Base-by-base conservation (phyloP, 2,329 filamentous ascomycete genomes). In the Penicillium crustosum region DNA sequence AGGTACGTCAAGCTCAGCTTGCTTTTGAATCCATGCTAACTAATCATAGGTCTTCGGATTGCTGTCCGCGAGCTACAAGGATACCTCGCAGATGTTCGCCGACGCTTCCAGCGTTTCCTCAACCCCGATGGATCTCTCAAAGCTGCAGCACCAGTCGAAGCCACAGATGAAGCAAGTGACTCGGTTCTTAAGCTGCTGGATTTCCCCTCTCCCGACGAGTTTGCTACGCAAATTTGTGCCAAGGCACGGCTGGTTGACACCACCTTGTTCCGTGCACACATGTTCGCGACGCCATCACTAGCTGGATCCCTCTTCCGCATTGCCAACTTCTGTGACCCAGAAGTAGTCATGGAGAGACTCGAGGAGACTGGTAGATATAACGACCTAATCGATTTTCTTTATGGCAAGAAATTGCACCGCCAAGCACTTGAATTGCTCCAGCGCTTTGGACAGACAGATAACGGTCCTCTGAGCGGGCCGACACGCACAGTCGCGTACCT, bases 361-460 rank as follows among this genome's bases (percentile, higher is more conserved):
- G 86, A 96, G 59, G 91, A 96, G 72, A 91, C 88, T 41, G 90
- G 90, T 57, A 86, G 93, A 33, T 97, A 96, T 75, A 93, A 89
- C 51, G 93, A 97, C 76, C 80, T 99, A 2, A 92, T 99, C n/a
- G 93, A 97, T 73, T 99, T 99, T 71, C 87, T 97, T 65, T 91
- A 95, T 68, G 94, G 94, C 62, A 99, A 99, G 78, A 93, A 89
- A 73, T 82, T 97, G 41, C 94, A 99, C 75, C 86, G 88, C 19
- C 88, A 95, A 69, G 93, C 94, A 0, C 78, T 99, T 19, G 89
- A 91, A 63, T 78, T 97, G 31, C 82, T 99, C 0, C 84, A 86
- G 65, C 89, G 88, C 62, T 97, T 97, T 66, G 93, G 93, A 19
- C 84, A 83, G 29, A 80, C 82, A 2, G 72, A 77, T 33, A 68